Evolutionary conservation across 257 asterid genomes (phyloP).

Genomic region (Linaria vulgaris): DNA sequence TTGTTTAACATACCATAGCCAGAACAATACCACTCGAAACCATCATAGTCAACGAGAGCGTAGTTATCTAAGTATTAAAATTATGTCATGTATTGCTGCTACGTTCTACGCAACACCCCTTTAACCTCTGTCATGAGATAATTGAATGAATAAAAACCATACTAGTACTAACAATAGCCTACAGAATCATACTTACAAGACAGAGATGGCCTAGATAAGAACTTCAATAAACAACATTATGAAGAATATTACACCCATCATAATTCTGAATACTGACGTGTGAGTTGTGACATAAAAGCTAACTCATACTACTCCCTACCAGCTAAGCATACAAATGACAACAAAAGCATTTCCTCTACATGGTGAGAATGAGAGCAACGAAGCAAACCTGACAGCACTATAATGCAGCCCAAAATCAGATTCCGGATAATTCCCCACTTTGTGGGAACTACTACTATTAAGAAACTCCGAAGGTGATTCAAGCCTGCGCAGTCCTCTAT

Average conservation of each 20-base stretch:
- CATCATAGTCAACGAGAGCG: slow-evolving; percentile 1
- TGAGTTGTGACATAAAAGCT: not conserved
- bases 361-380: slow-evolving; percentile 5
- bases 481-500: slow-evolving; percentile 58
- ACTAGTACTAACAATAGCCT: slow-evolving; percentile 4
- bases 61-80: not conserved
- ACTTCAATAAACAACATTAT: not conserved
- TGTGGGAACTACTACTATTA: slow-evolving; percentile 48
- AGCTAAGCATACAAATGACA: slow-evolving; percentile 1
- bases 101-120: slow-evolving; percentile 2
- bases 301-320: slow-evolving; percentile 13
- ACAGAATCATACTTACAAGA: not conserved
- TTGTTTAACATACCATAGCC: not conserved
- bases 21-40: slow-evolving; percentile 6
- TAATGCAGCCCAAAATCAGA: slow-evolving; percentile 58
- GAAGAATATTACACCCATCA: not conserved
- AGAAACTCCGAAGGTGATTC: slow-evolving; percentile 67
- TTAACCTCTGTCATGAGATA: not conserved
- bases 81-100: not conserved
- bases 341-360: not conserved
- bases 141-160: not conserved
- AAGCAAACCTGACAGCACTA: slow-evolving; percentile 70
- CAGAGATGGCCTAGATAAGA: slow-evolving; percentile 1
- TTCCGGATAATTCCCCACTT: slow-evolving; percentile 49
- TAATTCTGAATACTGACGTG: not conserved